A percentile compares a stretch with the other conserved stretches of the same genome.
phyloP scores from a whole-genome alignment of 1,284 basidiomycete species.

The Cerrena zonata region DNA sequence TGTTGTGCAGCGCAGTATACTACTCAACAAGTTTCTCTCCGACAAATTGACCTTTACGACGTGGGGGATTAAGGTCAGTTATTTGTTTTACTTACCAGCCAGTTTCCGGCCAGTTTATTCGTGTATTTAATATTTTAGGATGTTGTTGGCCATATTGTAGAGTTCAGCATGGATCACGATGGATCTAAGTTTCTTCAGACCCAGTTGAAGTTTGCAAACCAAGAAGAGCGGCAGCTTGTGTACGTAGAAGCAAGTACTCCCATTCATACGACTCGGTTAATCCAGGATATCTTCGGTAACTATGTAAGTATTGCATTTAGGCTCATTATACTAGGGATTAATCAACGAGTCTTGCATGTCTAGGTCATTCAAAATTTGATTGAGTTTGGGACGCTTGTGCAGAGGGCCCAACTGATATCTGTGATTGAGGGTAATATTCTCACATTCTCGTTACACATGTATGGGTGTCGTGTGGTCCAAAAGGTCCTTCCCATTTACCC shows the following conservation, averaged over 20 bases:
- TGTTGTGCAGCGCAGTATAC: conserved; percentile 51
- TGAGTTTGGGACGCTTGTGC: conserved; percentile 78
- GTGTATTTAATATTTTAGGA: conserved; percentile 56
- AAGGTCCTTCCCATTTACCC: conserved; percentile 55
- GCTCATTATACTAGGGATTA: neutral
- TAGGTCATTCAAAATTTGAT: conserved; percentile 94
- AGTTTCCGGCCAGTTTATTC: conserved; percentile 12
- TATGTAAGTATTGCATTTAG: conserved; percentile 52
- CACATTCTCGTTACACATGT: conserved; percentile 84
- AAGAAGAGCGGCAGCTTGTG: conserved; percentile 76
- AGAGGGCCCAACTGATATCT: conserved; percentile 67
- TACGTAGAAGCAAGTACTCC: conserved; percentile 92
- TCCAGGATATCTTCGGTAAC: conserved; percentile 96
- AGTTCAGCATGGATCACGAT: conserved; percentile 93
- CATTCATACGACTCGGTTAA: conserved; percentile 67
- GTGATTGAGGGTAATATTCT: conserved; percentile 81
- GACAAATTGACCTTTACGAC: conserved; percentile 73
- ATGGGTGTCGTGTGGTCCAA: conserved; percentile 90
- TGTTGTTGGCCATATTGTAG: conserved; percentile 80
- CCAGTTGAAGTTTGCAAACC: conserved; percentile 70
- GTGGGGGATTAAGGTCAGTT: conserved; percentile 73
- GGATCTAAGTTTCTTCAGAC: conserved; percentile 88
- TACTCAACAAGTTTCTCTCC: conserved; percentile 81
- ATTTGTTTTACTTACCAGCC: neutral
- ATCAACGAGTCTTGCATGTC: neutral